Evolutionary conservation across 169 alveolate genomes (phyloP).

Genomic region (Perkinsus chesapeaki): DNA sequence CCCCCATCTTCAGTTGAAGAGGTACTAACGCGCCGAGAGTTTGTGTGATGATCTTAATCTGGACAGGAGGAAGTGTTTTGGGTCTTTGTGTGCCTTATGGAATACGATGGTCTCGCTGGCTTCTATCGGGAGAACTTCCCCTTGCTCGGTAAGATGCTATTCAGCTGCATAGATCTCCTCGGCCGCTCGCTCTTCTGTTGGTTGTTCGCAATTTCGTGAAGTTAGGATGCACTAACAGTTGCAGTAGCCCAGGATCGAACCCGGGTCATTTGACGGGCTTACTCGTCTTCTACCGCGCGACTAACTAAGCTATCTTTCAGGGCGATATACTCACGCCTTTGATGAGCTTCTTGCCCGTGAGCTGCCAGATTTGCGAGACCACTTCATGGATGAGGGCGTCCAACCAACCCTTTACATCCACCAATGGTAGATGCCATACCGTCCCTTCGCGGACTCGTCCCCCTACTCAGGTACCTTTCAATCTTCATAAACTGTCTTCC

Average conservation of each 20-base stretch:
- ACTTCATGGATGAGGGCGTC: slow-evolving; percentile 39
- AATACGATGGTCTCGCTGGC: slow-evolving; percentile 34
- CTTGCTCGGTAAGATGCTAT: slow-evolving; percentile 28
- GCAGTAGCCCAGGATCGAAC: not conserved
- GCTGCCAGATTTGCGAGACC: slow-evolving; percentile 37
- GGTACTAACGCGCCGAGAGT: not conserved
- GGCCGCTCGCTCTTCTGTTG: too few relatives aligned
- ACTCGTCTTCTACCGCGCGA: too few relatives aligned
- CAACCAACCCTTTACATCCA: slow-evolving; percentile 39
- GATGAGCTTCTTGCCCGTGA: slow-evolving; percentile 20
- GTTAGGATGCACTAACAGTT: too few relatives aligned
- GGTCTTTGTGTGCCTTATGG: slow-evolving; percentile 44
- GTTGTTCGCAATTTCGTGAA: too few relatives aligned
- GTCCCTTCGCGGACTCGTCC: not conserved
- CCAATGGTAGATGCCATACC: slow-evolving; percentile 24
- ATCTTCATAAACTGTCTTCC: slow-evolving; percentile 35
- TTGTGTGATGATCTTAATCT: slow-evolving; percentile 10
- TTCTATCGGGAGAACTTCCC: slow-evolving; percentile 46
- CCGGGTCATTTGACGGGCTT: not conserved
- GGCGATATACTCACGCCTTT: slow-evolving; percentile 28
- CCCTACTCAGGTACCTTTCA: slow-evolving; percentile 21
- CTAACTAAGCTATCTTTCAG: too few relatives aligned
- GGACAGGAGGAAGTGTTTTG: slow-evolving; percentile 44
- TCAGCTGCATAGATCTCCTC: too few relatives aligned
- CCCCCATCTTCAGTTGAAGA: not conserved